These are phyloP conservation scores for Collybiopsis luxurians DNA, from an alignment of 768 basidiomycete genomes.

Conservation along the genomic window DNA sequence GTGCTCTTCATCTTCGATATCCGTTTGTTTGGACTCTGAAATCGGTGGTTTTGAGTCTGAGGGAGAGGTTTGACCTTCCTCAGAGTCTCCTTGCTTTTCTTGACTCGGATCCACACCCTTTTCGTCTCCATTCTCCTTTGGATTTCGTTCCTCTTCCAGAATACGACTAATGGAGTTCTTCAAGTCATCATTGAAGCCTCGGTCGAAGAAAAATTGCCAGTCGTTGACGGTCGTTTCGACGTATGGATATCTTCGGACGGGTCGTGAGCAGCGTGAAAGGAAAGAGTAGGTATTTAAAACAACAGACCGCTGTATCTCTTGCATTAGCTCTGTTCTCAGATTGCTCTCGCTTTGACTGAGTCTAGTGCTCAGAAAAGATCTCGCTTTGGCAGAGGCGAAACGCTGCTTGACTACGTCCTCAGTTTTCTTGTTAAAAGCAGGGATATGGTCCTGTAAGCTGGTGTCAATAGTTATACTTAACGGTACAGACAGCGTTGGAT, in stretches of 20 bases:
- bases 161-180: constrained; percentile 42
- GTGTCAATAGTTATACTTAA: too few relatives aligned
- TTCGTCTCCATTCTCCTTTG: background rate
- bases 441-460: constrained; percentile 51
- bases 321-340: constrained; percentile 48
- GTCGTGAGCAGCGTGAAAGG: too few relatives aligned
- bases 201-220: constrained; percentile 46
- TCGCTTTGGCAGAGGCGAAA: constrained; percentile 6
- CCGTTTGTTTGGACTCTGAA: background rate
- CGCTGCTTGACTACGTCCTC: constrained; percentile 60
- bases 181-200: constrained; percentile 41
- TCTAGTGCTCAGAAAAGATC: background rate
- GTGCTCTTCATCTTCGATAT: background rate
- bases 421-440: constrained; percentile 54
- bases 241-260: constrained; percentile 69
- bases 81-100: background rate
- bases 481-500: constrained; percentile 14
- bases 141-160: constrained; percentile 32
- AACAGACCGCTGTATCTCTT: constrained; percentile 66
- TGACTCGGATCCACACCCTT: background rate
- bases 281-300: background rate
- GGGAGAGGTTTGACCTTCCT: background rate
- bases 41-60: too few relatives aligned
- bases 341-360: constrained; percentile 49
- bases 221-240: constrained; percentile 61